Conservation (phyloP, 805 yeast genomes). For the Jamesozyma spencerorum region DNA sequence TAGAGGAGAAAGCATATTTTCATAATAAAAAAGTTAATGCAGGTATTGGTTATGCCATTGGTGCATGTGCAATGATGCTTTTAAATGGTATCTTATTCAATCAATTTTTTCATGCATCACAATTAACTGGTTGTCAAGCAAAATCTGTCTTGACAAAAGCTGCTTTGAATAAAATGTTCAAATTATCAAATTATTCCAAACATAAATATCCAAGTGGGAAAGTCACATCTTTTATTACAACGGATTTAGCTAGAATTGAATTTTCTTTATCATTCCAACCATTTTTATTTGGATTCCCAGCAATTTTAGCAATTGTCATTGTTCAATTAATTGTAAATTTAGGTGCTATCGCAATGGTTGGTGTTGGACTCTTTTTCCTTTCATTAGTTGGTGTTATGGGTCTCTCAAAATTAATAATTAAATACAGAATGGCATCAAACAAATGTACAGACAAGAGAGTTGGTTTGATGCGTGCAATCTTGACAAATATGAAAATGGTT, state of each 20-base stretch:
- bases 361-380: constrained; percentile 47
- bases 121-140: constrained; percentile 58
- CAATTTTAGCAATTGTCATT: constrained; percentile 52
- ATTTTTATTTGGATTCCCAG: constrained; percentile 53
- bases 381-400: constrained; percentile 35
- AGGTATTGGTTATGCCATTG: constrained; percentile 74
- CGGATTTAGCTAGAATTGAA: constrained; percentile 75
- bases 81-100: constrained; percentile 43
- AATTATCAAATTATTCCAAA: constrained; percentile 47
- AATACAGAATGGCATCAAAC: constrained; percentile 48
- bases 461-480: constrained; percentile 63
- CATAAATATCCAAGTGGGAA: constrained; percentile 57
- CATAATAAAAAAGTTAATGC: constrained; percentile 36
- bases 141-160: constrained; percentile 66
- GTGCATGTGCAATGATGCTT: constrained; percentile 49
- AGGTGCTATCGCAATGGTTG: constrained; percentile 67
- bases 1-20: constrained; percentile 42
- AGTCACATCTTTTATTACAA: constrained; percentile 69
- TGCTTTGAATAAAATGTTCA: constrained; percentile 58
- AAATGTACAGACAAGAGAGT: constrained; percentile 70
- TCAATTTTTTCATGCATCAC: constrained; percentile 54
- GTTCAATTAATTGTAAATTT: constrained; percentile 56
- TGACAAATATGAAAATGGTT: constrained; percentile 70
- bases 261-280: constrained; percentile 62
- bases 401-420: constrained; percentile 44